Conservation (phyloP, 257 asterid species). For the Fraxinus excelsior region DNA sequence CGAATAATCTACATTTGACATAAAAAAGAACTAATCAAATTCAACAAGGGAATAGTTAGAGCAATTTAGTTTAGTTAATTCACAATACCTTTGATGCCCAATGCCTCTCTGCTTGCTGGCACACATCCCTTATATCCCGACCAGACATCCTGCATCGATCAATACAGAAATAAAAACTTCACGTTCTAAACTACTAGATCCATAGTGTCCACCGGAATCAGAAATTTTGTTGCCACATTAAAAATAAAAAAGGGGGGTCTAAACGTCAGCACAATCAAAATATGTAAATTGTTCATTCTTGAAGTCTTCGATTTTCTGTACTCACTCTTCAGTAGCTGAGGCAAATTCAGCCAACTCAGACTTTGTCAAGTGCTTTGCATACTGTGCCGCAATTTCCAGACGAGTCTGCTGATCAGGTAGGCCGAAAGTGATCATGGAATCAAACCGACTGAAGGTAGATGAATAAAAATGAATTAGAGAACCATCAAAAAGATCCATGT, state of each 20-base stretch:
- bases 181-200: neutral
- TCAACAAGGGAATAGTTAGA: neutral
- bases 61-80: neutral
- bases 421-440: constrained; percentile 72
- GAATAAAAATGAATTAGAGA: constrained; percentile 14
- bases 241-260: neutral
- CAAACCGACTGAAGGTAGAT: constrained; percentile 79
- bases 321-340: constrained; percentile 66
- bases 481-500: neutral
- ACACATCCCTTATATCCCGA: constrained; percentile 87
- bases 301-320: neutral
- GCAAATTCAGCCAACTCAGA: constrained; percentile 76
- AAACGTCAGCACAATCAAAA: neutral
- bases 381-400: constrained; percentile 77
- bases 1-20: constrained; percentile 58
- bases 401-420: constrained; percentile 89
- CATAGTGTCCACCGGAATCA: neutral
- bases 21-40: constrained; percentile 19
- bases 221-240: neutral
- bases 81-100: constrained; percentile 95
- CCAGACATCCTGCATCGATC: constrained; percentile 75
- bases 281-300: neutral
- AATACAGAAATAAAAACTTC: neutral
- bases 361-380: constrained; percentile 83
- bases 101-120: constrained; percentile 95